phyloP scores from a whole-genome alignment of 345 rosid species.

The rapeseed (Brassica napus) region DNA sequence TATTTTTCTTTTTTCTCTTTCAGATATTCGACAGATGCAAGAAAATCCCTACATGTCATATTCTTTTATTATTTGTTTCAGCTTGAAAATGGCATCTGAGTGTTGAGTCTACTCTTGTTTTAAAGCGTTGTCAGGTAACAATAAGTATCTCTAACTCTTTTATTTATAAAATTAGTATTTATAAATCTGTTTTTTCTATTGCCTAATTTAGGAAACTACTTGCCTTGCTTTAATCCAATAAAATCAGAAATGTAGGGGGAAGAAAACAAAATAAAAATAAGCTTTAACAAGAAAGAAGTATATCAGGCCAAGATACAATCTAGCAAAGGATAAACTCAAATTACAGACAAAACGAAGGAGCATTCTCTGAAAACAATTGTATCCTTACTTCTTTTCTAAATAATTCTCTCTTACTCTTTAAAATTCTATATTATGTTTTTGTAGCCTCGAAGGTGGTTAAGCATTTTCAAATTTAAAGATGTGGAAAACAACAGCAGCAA shows the following conservation, averaged over 20 bases:
- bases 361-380: not conserved
- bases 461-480: too few species aligned
- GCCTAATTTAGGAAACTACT: not conserved
- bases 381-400: not conserved
- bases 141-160: not conserved
- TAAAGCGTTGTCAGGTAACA: not conserved
- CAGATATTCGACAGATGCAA: not conserved
- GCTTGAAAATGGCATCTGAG: not conserved
- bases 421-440: too few species aligned
- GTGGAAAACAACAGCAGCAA: too few species aligned
- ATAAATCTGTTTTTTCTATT: too few species aligned
- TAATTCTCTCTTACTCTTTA: not conserved
- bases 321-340: not conserved
- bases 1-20: too few species aligned
- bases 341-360: not conserved
- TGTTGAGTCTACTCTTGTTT: not conserved
- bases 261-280: not conserved
- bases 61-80: not conserved
- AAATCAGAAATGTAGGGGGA: not conserved
- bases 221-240: not conserved
- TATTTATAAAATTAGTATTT: too few species aligned
- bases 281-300: not conserved
- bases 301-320: not conserved
- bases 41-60: not conserved
- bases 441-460: too few species aligned